These are phyloP conservation scores for Plantago coronopus DNA, from an alignment of 305 asterid species.

Conservation along the genomic window DNA sequence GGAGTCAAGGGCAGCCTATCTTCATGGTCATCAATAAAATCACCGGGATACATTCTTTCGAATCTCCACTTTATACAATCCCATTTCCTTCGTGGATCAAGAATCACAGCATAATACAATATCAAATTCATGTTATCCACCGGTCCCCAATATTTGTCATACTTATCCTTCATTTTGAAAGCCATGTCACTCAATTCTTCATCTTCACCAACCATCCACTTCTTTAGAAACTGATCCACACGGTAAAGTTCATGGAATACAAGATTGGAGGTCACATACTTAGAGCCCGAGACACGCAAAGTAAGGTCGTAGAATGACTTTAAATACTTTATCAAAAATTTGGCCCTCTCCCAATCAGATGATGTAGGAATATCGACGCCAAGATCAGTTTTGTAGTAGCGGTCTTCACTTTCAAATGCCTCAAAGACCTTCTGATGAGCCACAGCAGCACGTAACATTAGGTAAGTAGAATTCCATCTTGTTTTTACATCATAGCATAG, in stretches of 20 bases:
- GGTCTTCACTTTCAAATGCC: neutral
- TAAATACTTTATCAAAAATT: neutral
- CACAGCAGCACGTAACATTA: constrained; percentile 1
- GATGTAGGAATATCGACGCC: neutral
- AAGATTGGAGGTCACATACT: neutral
- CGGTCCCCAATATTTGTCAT: constrained; percentile 9
- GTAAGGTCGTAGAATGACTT: neutral
- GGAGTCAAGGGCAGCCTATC: neutral
- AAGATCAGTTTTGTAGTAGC: neutral
- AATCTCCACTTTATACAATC: neutral
- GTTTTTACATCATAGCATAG: neutral
- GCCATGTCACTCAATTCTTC: neutral
- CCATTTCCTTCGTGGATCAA: constrained; percentile 11
- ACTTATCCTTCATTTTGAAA: constrained; percentile 1
- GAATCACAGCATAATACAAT: neutral
- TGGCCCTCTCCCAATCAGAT: neutral
- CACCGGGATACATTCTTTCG: neutral
- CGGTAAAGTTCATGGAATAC: neutral
- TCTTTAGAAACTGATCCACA: neutral
- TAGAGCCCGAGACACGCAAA: neutral
- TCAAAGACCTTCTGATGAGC: neutral
- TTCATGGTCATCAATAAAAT: too few species aligned
- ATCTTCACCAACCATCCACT: constrained; percentile 8
- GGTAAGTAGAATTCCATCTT: constrained; percentile 1
- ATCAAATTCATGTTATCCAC: constrained; percentile 11